These are phyloP conservation scores for Chlorella sorokiniana DNA, from an alignment of 139 green algal genomes.

Conservation along the genomic window DNA sequence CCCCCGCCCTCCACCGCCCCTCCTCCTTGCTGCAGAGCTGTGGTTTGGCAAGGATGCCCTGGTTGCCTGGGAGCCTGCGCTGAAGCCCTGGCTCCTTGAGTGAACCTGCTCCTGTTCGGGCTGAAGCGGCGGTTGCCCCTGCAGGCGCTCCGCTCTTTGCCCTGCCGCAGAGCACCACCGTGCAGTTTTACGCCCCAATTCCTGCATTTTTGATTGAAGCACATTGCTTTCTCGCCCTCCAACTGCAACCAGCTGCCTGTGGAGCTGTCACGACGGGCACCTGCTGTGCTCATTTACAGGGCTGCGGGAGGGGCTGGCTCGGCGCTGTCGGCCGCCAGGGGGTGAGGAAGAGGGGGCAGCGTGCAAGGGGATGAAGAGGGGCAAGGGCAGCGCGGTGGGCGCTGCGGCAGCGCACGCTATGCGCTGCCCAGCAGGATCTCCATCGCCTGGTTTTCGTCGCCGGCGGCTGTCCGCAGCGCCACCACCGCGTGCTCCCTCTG, in stretches of 20 bases:
- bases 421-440: slow-evolving; percentile 73
- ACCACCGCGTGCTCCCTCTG: slow-evolving; percentile 38
- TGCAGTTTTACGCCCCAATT: background rate
- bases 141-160: background rate
- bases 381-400: background rate
- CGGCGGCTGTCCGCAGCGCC: slow-evolving; percentile 61
- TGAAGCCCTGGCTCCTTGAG: slow-evolving; percentile 66
- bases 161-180: too few relatives aligned
- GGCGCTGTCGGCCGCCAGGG: too few relatives aligned
- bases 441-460: slow-evolving; percentile 81
- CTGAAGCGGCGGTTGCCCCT: background rate
- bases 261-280: too few relatives aligned
- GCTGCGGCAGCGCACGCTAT: background rate
- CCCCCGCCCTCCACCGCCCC: background rate
- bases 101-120: background rate
- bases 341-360: too few relatives aligned
- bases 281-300: too few relatives aligned
- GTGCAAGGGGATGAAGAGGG: too few relatives aligned
- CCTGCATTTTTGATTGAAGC: background rate
- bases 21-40: slow-evolving; percentile 57
- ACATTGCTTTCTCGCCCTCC: background rate
- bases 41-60: slow-evolving; percentile 83
- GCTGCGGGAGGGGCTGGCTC: too few relatives aligned
- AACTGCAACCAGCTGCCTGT: background rate
- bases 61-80: slow-evolving; percentile 63